Evolutionary conservation across 148 eudicot genomes (phyloP).

Genomic region (Hydrangea macrophylla): DNA sequence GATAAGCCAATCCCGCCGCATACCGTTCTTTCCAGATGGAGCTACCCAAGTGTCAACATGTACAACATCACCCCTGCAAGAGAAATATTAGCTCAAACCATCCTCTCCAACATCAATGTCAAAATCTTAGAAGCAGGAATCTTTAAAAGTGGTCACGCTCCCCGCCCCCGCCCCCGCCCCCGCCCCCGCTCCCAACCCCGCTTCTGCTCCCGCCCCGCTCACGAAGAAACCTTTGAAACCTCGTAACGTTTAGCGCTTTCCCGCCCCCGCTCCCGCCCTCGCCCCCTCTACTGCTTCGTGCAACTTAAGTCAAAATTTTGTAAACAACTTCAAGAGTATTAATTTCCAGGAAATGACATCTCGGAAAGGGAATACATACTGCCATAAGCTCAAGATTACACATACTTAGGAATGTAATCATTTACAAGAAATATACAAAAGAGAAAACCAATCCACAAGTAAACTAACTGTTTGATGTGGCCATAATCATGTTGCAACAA

Average conservation of each 20-base stretch:
- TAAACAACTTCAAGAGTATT: too few species aligned
- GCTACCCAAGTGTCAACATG: conserved; percentile 97
- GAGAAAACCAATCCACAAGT: neutral
- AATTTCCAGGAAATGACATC: too few species aligned
- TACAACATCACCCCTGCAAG: conserved; percentile 89
- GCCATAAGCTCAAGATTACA: neutral
- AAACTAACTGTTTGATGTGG: neutral
- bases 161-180: too few species aligned
- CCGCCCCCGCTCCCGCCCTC: too few species aligned
- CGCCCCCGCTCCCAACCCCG: too few species aligned
- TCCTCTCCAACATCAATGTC: neutral
- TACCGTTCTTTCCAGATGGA: conserved; percentile 89
- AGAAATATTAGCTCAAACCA: conserved; percentile 7
- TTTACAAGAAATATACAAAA: neutral
- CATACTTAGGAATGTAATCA: neutral
- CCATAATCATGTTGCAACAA: neutral
- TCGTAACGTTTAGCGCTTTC: too few species aligned
- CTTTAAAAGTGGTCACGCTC: too few species aligned
- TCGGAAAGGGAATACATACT: neutral
- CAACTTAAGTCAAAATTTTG: neutral
- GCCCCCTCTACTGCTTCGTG: too few species aligned
- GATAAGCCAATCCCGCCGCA: conserved; percentile 93
- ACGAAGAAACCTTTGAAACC: too few species aligned
- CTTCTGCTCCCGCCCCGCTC: too few species aligned
- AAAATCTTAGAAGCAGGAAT: neutral